Base-by-base conservation (phyloP, 164 flowering plant genomes). In the Macadamia tetraphylla region DNA sequence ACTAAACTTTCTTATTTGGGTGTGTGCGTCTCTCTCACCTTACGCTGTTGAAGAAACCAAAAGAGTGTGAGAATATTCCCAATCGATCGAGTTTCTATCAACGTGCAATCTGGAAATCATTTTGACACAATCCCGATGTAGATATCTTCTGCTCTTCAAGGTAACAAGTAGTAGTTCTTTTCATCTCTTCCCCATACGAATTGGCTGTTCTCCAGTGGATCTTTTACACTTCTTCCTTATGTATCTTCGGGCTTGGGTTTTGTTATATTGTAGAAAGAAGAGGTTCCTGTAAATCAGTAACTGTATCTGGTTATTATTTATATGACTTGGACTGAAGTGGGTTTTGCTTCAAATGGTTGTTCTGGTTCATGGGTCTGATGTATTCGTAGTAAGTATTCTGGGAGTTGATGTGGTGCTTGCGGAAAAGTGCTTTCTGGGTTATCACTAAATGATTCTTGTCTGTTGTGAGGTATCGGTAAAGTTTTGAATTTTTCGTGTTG, bases 291-390 rank as follows among this genome's bases (percentile, higher is more conserved):
- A 1, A 65, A 67, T 66, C 73, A 71, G n/a, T n/a, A n/a, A 66
- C 74, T 40, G 23, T 68, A 60, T 70, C 79, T 60, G 76, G 75
- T 74, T 72, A 29, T 55, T 69, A 57, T 68, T 74, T 17, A 60
- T 58, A 29, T 43, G 65, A 60, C 63, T 58, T 49, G 63, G 70
- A 62, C 64, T 80, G 52, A 59, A 65, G 9, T 64, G 70, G 72
- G 59, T 66, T 42, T 55, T 74, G 76, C 72, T 79, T 70, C 75
- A 58, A 72, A 72, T 79, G 79, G 73, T 74, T 49, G 65, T 58
- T 70, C 58, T 68, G 68, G 69, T 69, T 52, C 9, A 64, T 69
- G 68, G 60, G 42, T 72, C 70, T 76, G 66, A 59, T 65, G 64
- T 64, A 60, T 64, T 68, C 70, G 58, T 56, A 62, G 61, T 18